Base-by-base conservation (phyloP, 1,284 basidiomycete species). In the Rhodotorula mucilaginosa region DNA sequence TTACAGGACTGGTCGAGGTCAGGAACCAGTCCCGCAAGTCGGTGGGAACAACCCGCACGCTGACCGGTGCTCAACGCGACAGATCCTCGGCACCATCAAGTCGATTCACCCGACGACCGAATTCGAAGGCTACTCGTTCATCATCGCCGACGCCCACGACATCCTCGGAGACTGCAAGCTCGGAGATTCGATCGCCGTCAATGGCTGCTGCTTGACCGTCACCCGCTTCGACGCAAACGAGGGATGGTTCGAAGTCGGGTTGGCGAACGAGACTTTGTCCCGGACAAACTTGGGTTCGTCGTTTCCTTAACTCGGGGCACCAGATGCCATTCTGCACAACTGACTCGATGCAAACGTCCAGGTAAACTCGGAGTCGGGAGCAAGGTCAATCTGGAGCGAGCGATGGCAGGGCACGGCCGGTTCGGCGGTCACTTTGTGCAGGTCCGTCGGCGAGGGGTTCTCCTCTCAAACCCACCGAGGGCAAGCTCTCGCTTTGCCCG, bases 401-500 rank as follows among this genome's bases (percentile, higher is more conserved):
- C 96, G 4, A 95, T 99, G 93, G 88, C 88, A 21, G 89, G 90
- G 1, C 91, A 96, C 82, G 89, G 88, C 16, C 86, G 96, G 58
- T 97, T 99, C 79, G 96, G 96, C 44, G 96, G 96, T 10, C 96
- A 99, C 81, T 95, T 97, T 80, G 97, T 99, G 10, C 96, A 98
- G 87, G 93, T 91, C 76, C 69, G 85, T 77, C n/a, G 39, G 39
- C 39, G 39, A 44, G 39, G 10, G 34, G 4, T 34, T 18, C 46
- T 1, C 10, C 29, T 5, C 52, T 29, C 7, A 15, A n/a, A 23
- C 19, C 18, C 26, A 29, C 13, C 13, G 10, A n/a, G 29, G 23
- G 15, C 34, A 34, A 34, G 34, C 34, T 34, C 54, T 13, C 54
- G 12, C 12, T 56, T 26, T 26, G 29, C 13, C 26, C 12, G 19